Conservation (phyloP, 257 asterid species). For the Perilla frutescens region DNA sequence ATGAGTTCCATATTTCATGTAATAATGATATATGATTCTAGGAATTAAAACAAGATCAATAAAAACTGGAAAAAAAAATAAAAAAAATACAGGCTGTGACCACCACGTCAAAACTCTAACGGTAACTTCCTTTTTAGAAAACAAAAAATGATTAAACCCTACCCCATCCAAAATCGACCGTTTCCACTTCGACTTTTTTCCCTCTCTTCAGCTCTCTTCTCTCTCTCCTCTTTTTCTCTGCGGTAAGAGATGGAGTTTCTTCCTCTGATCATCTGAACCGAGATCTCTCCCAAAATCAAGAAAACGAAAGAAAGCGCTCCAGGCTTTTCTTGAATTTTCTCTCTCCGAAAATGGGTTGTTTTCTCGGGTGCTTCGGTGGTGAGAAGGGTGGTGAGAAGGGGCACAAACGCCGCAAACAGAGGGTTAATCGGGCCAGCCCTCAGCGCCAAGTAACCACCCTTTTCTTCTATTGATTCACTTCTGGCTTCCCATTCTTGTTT, state of each 20-base stretch:
- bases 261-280: conserved; percentile 34
- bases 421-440: conserved; percentile 57
- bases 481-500: neutral
- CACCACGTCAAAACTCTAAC: conserved; percentile 44
- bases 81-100: neutral
- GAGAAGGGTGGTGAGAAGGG: conserved; percentile 45
- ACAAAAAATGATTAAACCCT: conserved; percentile 44
- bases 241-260: conserved; percentile 38
- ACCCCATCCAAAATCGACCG: conserved; percentile 59
- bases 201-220: conserved; percentile 35
- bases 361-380: conserved; percentile 85
- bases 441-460: conserved; percentile 56
- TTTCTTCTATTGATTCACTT: conserved; percentile 25
- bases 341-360: conserved; percentile 70
- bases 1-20: no score
- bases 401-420: conserved; percentile 58
- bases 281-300: conserved; percentile 29
- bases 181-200: conserved; percentile 32
- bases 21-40: neutral
- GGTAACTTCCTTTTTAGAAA: conserved; percentile 51
- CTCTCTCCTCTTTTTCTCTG: conserved; percentile 35
- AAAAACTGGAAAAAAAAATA: neutral
- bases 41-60: neutral
- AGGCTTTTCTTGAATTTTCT: conserved; percentile 15
- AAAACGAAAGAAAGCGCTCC: neutral